A percentile compares a stretch with the other conserved stretches of the same genome.
Conservation (phyloP, 768 basidiomycete genomes). For the Tricholoma furcatifolium region DNA sequence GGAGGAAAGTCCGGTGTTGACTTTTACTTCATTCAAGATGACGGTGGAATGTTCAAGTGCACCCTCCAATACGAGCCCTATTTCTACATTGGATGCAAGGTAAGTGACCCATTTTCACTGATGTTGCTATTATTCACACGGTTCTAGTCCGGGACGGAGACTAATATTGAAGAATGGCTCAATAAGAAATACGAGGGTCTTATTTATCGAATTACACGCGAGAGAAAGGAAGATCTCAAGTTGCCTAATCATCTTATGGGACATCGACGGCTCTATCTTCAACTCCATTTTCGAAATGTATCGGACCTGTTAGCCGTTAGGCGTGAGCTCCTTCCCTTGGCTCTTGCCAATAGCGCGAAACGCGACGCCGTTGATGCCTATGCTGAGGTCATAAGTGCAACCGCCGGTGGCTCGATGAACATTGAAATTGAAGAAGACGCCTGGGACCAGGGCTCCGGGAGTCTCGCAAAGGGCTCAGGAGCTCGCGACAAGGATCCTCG, state of each 20-base stretch:
- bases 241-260: constrained; percentile 96
- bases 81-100: constrained; percentile 91
- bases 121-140: not conserved
- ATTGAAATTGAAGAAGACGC: constrained; percentile 66
- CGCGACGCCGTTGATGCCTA: constrained; percentile 96
- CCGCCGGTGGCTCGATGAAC: constrained; percentile 65
- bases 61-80: constrained; percentile 94
- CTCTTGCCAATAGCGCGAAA: constrained; percentile 87
- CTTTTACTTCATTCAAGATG: constrained; percentile 96
- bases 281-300: constrained; percentile 91
- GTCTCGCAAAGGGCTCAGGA: constrained; percentile 28
- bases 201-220: constrained; percentile 73
- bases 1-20: constrained; percentile 90
- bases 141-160: constrained; percentile 76
- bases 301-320: constrained; percentile 86
- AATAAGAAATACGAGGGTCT: constrained; percentile 90
- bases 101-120: constrained; percentile 30
- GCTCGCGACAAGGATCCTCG: constrained; percentile 75
- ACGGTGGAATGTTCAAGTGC: constrained; percentile 94
- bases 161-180: constrained; percentile 92
- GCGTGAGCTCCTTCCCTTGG: constrained; percentile 87
- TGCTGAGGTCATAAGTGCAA: constrained; percentile 88
- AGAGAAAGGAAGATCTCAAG: constrained; percentile 91
- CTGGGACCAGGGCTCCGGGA: constrained; percentile 46
- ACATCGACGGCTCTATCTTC: constrained; percentile 85